Evolutionary conservation across 2,329 filamentous ascomycete genomes (phyloP).

Genomic region (Rhytidhysteron rufulum): DNA sequence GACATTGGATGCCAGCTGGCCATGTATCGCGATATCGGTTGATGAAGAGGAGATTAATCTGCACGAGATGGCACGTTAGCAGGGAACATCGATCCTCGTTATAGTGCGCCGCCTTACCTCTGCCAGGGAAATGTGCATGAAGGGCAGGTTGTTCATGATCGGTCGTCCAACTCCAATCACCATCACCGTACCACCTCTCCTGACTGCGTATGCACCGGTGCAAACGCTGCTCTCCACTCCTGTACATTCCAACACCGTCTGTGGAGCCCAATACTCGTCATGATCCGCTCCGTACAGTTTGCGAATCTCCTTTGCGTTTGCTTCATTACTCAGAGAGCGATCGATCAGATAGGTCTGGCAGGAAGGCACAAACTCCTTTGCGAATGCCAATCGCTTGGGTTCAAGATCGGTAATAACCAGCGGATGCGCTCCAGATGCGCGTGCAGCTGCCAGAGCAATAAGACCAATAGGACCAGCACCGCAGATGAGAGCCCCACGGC

Average conservation of each 20-base stretch:
- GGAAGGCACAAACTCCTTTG: conserved; percentile 53
- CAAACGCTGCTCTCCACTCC: conserved; percentile 61
- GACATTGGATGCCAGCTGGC: conserved; percentile 60
- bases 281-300: conserved; percentile 47
- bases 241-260: conserved; percentile 62
- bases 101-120: conserved; percentile 41
- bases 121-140: conserved; percentile 62
- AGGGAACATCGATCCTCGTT: too few species aligned
- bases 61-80: too few species aligned
- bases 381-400: conserved; percentile 53
- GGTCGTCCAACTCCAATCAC: conserved; percentile 62
- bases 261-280: conserved; percentile 55
- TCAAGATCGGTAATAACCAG: conserved; percentile 63
- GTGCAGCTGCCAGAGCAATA: conserved; percentile 57
- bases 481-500: conserved; percentile 55
- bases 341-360: conserved; percentile 55
- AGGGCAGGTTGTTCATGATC: conserved; percentile 62
- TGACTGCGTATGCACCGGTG: conserved; percentile 55
- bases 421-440: conserved; percentile 61
- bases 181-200: conserved; percentile 58
- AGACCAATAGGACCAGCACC: conserved; percentile 64
- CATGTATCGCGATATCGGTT: conserved; percentile 68
- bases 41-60: conserved; percentile 67
- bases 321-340: conserved; percentile 41
- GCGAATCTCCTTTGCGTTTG: conserved; percentile 52